Base-by-base conservation (phyloP, 2,329 filamentous ascomycete genomes). In the Exophiala viscosa region DNA sequence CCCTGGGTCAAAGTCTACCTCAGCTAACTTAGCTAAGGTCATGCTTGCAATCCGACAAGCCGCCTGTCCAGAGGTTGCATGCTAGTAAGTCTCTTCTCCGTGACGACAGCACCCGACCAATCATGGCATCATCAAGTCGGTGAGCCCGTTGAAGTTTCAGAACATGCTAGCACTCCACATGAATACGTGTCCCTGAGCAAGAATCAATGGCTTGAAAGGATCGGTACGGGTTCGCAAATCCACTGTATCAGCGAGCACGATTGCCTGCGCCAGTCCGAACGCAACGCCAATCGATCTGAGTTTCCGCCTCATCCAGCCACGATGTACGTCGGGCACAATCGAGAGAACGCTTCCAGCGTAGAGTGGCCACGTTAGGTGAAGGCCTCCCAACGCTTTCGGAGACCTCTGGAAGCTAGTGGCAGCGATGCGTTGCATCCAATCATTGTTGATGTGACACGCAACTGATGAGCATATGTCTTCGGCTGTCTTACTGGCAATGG, bases 381-480 rank as follows among this genome's bases (percentile, higher is more conserved):
- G n/a, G 31, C 11, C 44, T 14, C 44, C 44, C 10, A 36, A 11
- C 14, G 44, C 44, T 35, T 46, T 46, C 13, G 44, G 44, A 18
- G 44, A 46, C 10, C 13, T 5, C 9, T 6, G 28, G 11, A 32
- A n/a, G 14, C 31, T 33, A 8, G 10, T 11, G n/a, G 5, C 14
- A 11, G 44, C 11, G 28, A 46, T 17, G 14, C 31, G 44, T 28
- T 18, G 14, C 13, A 46, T 31, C 44, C 44, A 46, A 9, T 46
- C 44, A 17, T 42, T 48, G 28, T 48, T 42, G 38, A 48, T 48
- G 46, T 48, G 46, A 34, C 42, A 48, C 17, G 46, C 34, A n/a
- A 48, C 46, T 33, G 46, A 48, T n/a, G 46, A 41, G 46, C 34
- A 48, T 39, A 48, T 48, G 10, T 17, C 35, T 48, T 48, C 46